A percentile compares a stretch with the other conserved stretches of the same genome.
Conservation (phyloP, 176 grass and related monocot species). For the Ananas comosus region DNA sequence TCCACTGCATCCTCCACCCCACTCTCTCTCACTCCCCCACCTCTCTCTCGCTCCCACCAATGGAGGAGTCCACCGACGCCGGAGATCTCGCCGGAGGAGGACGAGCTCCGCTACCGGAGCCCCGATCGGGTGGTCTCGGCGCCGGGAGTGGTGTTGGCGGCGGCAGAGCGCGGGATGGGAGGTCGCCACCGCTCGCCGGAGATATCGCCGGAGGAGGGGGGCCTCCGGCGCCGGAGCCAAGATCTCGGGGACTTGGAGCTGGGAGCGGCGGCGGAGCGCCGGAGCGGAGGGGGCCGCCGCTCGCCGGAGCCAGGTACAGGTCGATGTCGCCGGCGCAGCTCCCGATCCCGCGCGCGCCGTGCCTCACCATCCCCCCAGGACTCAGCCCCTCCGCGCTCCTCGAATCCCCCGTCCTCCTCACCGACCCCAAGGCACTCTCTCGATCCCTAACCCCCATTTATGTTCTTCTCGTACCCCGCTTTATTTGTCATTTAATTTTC, state of each 20-base stretch:
- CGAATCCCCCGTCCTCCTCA: slow-evolving; percentile 84
- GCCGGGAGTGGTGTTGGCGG: background rate
- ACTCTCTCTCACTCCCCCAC: slow-evolving; percentile 2
- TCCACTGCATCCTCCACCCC: slow-evolving; percentile 5
- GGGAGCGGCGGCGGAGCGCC: slow-evolving; percentile 2
- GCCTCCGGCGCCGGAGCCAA: background rate
- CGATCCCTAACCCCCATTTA: background rate
- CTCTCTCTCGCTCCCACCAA: background rate
- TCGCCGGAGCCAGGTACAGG: slow-evolving; percentile 75
- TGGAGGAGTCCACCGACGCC: no score
- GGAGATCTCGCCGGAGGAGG: background rate
- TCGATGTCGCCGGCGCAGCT: slow-evolving; percentile 84
- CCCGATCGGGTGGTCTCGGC: background rate
- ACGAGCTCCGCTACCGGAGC: background rate
- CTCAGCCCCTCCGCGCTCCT: slow-evolving; percentile 78
- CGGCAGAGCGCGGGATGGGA: slow-evolving; percentile 1
- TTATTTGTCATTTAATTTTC: background rate
- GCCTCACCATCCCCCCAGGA: slow-evolving; percentile 76
- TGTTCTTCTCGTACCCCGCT: background rate
- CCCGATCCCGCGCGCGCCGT: slow-evolving; percentile 73
- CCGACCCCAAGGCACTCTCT: slow-evolving; percentile 57
- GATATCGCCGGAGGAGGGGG: background rate
- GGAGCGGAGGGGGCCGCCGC: slow-evolving; percentile 32
- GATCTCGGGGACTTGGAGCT: background rate
- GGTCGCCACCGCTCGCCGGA: background rate